These are phyloP conservation scores for Gyromitra esculenta DNA, from an alignment of 2,329 filamentous ascomycete species.

Conservation along the genomic window DNA sequence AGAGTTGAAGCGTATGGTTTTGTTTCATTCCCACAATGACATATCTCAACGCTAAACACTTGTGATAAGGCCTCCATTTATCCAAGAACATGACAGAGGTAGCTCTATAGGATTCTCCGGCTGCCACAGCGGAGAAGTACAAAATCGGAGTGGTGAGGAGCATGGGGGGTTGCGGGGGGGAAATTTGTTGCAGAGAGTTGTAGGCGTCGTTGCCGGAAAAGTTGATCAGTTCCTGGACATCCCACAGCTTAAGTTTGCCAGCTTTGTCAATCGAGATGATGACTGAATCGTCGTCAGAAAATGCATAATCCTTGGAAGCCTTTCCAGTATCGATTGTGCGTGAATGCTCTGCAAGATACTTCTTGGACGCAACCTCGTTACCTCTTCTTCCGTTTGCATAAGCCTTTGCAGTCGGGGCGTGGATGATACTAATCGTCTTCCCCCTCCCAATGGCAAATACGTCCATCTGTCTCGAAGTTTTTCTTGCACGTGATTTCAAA, in stretches of 20 bases:
- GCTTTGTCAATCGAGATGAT: constrained; percentile 97
- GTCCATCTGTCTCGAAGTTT: constrained; percentile 86
- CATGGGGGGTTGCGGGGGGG: constrained; percentile 62
- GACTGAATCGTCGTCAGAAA: constrained; percentile 94
- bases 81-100: constrained; percentile 96
- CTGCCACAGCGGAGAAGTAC: constrained; percentile 84
- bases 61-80: constrained; percentile 92
- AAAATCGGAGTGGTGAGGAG: constrained; percentile 87
- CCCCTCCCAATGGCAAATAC: constrained; percentile 95
- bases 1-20: constrained; percentile 97
- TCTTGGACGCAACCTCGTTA: constrained; percentile 79
- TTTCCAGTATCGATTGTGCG: constrained; percentile 97
- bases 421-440: constrained; percentile 92
- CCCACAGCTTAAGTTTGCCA: constrained; percentile 97
- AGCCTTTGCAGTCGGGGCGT: constrained; percentile 67
- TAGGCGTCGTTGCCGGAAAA: constrained; percentile 62
- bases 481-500: constrained; percentile 92
- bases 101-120: constrained; percentile 93
- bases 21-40: constrained; percentile 98
- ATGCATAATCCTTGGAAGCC: constrained; percentile 96
- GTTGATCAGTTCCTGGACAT: constrained; percentile 79
- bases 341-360: constrained; percentile 83
- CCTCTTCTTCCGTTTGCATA: constrained; percentile 65
- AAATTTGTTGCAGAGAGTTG: constrained; percentile 37
- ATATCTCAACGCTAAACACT: constrained; percentile 88